These are phyloP conservation scores for Mucor plumbeus DNA, from an alignment of 371 early-diverging fungal species.

Conservation along the genomic window DNA sequence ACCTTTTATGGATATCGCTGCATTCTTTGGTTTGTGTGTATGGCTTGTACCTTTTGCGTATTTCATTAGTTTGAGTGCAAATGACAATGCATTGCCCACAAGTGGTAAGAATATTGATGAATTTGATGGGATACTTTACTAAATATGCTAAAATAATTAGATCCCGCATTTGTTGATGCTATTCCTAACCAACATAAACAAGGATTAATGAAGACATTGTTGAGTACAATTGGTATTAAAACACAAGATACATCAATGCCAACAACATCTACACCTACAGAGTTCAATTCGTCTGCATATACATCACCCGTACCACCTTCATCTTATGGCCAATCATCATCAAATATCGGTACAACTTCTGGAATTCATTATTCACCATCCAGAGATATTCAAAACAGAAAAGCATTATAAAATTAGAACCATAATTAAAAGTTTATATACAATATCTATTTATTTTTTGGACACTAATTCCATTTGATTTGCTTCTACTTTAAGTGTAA, in stretches of 20 bases:
- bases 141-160: neutral
- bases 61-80: slow-evolving; percentile 86
- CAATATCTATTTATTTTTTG: neutral
- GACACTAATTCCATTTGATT: no score
- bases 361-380: slow-evolving; percentile 16
- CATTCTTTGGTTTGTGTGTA: slow-evolving; percentile 86
- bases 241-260: slow-evolving; percentile 22
- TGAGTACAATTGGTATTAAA: slow-evolving; percentile 25
- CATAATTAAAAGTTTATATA: slow-evolving; percentile 28
- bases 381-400: slow-evolving; percentile 29
- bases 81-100: slow-evolving; percentile 82
- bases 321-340: neutral
- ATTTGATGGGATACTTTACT: neutral
- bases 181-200: slow-evolving; percentile 28
- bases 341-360: slow-evolving; percentile 15
- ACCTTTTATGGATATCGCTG: slow-evolving; percentile 78
- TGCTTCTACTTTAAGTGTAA: no score
- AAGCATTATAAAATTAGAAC: slow-evolving; percentile 11
- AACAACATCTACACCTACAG: neutral
- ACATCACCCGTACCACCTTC: neutral
- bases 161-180: slow-evolving; percentile 23
- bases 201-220: slow-evolving; percentile 26
- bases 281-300: neutral
- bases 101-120: slow-evolving; percentile 37
- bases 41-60: slow-evolving; percentile 89